Percentiles rank a stretch among this genome's conserved stretches.
phyloP scores from a whole-genome alignment of 208 protist species.

The Novymonas esmeraldas region DNA sequence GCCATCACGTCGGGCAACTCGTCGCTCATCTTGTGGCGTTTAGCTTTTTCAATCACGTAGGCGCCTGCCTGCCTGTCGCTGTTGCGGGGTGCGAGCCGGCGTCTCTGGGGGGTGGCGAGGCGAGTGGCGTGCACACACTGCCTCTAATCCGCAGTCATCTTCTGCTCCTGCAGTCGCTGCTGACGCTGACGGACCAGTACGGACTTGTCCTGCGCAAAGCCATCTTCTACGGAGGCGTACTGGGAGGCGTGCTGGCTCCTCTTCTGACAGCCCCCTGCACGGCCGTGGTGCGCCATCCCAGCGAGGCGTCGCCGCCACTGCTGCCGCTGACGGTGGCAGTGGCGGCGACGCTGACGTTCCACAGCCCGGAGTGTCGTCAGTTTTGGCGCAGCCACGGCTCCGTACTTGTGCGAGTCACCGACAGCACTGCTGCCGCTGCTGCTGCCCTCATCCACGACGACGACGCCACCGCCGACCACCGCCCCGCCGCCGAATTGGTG shows the following conservation, averaged over 20 bases:
- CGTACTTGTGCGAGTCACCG: constrained; percentile 1
- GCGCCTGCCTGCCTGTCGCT: constrained; percentile 12
- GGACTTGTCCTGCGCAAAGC: constrained; percentile 9
- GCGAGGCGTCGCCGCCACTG: constrained; percentile 3
- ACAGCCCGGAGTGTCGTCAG: constrained; percentile 6
- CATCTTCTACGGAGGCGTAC: constrained; percentile 1
- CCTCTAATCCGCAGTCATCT: constrained; percentile 13
- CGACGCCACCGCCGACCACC: background rate
- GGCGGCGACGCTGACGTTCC: constrained; percentile 19
- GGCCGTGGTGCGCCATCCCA: background rate
- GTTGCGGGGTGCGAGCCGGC: background rate
- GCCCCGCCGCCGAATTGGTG: constrained; percentile 24
- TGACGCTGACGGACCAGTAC: constrained; percentile 26
- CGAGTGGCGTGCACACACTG: background rate
- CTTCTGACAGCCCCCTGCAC: background rate
- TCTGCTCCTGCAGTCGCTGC: constrained; percentile 17
- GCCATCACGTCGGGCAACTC: constrained; percentile 34
- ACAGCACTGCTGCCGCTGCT: background rate
- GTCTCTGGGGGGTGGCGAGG: background rate
- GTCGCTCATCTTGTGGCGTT: constrained; percentile 15
- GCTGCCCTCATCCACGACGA: background rate
- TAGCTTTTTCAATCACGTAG: constrained; percentile 16
- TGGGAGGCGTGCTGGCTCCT: constrained; percentile 11
- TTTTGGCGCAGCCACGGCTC: constrained; percentile 10
- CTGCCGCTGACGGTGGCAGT: constrained; percentile 13